Evolutionary conservation across 2,329 filamentous ascomycete genomes (phyloP).

Genomic region (Bipolaris sorokiniana): DNA sequence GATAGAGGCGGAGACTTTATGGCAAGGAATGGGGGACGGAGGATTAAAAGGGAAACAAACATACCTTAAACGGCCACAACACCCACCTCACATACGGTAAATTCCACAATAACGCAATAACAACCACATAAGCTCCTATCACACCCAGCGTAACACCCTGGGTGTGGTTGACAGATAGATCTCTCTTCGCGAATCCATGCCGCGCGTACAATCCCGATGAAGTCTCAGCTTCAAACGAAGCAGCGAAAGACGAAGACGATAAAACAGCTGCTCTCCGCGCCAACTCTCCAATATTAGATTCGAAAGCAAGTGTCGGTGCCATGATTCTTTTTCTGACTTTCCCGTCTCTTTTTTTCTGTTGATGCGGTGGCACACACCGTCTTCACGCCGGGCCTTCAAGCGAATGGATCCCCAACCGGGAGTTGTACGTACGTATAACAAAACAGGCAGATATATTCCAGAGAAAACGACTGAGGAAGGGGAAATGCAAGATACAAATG

Average conservation of each 20-base stretch:
- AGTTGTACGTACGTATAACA: no score
- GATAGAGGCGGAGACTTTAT: no score
- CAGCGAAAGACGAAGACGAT: neutral
- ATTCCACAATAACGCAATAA: conserved; percentile 80
- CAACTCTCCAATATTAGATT: conserved; percentile 27
- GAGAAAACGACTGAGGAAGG: no score
- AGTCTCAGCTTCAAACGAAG: neutral
- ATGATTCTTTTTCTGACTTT: conserved; percentile 16
- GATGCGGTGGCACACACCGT: neutral
- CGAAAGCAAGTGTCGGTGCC: conserved; percentile 30
- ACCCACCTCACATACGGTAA: conserved; percentile 75
- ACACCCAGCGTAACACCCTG: conserved; percentile 74
- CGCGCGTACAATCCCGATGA: conserved; percentile 12
- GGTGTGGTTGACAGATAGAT: conserved; percentile 68
- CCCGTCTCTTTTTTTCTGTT: neutral
- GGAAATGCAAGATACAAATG: no score
- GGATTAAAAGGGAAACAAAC: conserved; percentile 5
- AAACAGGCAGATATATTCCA: no score
- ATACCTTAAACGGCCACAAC: conserved; percentile 81
- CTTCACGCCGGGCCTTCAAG: no score
- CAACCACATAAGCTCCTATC: conserved; percentile 73
- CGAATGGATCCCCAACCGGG: no score
- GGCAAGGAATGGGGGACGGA: no score
- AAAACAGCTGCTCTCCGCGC: conserved; percentile 28
- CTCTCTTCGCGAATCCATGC: conserved; percentile 56